Evolutionary conservation across 768 basidiomycete species (phyloP).

Genomic region (Trametes elegans): DNA sequence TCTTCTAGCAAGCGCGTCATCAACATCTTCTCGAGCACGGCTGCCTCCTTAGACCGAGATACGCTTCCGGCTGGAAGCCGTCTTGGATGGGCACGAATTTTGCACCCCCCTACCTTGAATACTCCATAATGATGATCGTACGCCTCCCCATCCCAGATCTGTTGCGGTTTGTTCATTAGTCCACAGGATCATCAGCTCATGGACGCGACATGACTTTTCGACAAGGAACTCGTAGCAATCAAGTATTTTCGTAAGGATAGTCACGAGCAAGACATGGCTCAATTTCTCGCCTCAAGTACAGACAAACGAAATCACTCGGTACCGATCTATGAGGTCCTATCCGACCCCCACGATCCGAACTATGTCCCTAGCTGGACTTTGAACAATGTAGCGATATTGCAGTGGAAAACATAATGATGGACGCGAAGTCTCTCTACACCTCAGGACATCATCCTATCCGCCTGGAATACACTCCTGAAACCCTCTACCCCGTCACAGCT

Average conservation of each 20-base stretch:
- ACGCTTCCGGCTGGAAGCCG: conserved; percentile 17
- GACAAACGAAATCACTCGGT: conserved; percentile 19
- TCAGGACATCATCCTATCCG: conserved; percentile 24
- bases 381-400: conserved; percentile 20
- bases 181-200: too few relatives aligned
- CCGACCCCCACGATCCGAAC: conserved; percentile 4
- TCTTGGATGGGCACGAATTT: conserved; percentile 16
- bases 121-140: conserved; percentile 11
- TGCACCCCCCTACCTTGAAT: conserved; percentile 8
- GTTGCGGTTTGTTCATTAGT: too few relatives aligned
- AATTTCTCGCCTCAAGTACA: neutral
- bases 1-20: too few relatives aligned
- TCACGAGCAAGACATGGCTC: neutral
- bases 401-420: conserved; percentile 23
- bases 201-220: neutral
- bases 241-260: neutral
- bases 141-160: too few relatives aligned
- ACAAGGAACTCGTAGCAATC: neutral
- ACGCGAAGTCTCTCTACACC: conserved; percentile 17
- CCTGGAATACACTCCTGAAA: conserved; percentile 32
- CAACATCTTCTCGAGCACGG: too few relatives aligned
- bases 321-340: conserved; percentile 13
- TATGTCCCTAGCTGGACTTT: too few relatives aligned
- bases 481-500: conserved; percentile 27
- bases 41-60: too few relatives aligned